phyloP scores from a whole-genome alignment of 2,329 filamentous ascomycete genomes.

The Cladosporium cucumerinum region DNA sequence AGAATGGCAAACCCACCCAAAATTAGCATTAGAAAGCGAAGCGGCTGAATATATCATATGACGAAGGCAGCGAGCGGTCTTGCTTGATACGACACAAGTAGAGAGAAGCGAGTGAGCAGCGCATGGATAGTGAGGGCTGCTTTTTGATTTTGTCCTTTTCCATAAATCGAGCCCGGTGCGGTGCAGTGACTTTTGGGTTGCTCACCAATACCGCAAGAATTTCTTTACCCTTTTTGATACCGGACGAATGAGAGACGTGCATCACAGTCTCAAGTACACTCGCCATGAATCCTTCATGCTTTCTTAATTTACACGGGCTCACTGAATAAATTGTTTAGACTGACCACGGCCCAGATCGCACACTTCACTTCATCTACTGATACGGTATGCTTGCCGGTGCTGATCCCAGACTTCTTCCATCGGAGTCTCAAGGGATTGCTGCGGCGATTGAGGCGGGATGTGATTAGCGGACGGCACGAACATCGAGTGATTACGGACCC shows the following conservation, averaged over 20 bases:
- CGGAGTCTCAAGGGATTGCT: background rate
- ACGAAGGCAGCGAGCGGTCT: slow-evolving; percentile 15
- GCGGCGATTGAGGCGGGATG: background rate
- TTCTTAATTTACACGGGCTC: background rate
- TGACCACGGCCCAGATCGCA: background rate
- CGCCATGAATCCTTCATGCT: background rate
- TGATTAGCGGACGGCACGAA: background rate
- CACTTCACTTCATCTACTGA: background rate
- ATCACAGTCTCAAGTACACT: background rate
- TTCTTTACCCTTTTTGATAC: slow-evolving; percentile 15
- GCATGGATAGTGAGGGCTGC: slow-evolving; percentile 16
- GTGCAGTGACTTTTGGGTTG: slow-evolving; percentile 2
- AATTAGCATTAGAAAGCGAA: slow-evolving; percentile 18
- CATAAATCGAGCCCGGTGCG: slow-evolving; percentile 9
- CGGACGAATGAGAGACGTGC: slow-evolving; percentile 8
- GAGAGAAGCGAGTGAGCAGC: slow-evolving; percentile 13
- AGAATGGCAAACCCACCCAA: slow-evolving; percentile 15
- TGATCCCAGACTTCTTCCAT: background rate
- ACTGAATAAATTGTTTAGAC: background rate
- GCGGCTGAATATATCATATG: slow-evolving; percentile 16
- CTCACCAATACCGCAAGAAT: slow-evolving; percentile 5
- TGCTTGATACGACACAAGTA: slow-evolving; percentile 11
- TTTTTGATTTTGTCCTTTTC: slow-evolving; percentile 14
- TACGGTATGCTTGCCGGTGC: background rate
- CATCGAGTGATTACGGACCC: background rate